Evolutionary conservation across 495 filamentous ascomycete genomes (phyloP), one percentile per base, ranked within the genome.

Genomic region (Penicillium crystallinum): DNA sequence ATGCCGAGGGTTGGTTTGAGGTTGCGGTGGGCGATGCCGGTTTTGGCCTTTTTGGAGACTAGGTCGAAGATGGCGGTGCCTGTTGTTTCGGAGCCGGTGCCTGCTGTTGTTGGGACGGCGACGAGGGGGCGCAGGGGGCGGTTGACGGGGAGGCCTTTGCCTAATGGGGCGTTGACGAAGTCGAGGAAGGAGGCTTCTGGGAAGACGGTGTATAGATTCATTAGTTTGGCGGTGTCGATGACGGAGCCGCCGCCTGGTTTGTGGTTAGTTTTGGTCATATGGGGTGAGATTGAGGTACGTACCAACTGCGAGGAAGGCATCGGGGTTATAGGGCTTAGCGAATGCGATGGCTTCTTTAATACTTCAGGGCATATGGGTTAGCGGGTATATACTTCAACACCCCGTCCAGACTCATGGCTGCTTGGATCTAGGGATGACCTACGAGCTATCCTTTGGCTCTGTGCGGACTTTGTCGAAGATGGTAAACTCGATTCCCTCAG

Each of bases 21-120:
- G 63, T 89, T 89, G 34, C 93, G 84, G 69, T 97, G 95, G 3
- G 93, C 91, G 55, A 98, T 88, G 35, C 93, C 93, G 0, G 93
- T 98, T 70, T 98, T 98, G 19, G 91, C 88, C 48, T 84, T 87
- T 60, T 87, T 89, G 27, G 82, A 79, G 11, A 91, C 89, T 0
- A 97, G 82, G 63, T 98, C 93, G 70, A 98, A 98, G 66, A 98
- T 98, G 25, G 93, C 93, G 0, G 93, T 98, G 7, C 93, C 93
- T 0, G 93, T 97, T 0, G 95, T 97, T 73, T 98, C 93, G 41
- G 85, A 90, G 21, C 93, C 93, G 1, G 93, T 97, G 39, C 93
- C 93, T 18, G 93, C 90, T 2, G 93, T 98, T 12, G 93, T 98
- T 1, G 95, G 93, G 21, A 98, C 84, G 46, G 93, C 95, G 43